Conservation (phyloP, 2,329 filamentous ascomycete species). For the Ploettnerulaceae sp. region DNA sequence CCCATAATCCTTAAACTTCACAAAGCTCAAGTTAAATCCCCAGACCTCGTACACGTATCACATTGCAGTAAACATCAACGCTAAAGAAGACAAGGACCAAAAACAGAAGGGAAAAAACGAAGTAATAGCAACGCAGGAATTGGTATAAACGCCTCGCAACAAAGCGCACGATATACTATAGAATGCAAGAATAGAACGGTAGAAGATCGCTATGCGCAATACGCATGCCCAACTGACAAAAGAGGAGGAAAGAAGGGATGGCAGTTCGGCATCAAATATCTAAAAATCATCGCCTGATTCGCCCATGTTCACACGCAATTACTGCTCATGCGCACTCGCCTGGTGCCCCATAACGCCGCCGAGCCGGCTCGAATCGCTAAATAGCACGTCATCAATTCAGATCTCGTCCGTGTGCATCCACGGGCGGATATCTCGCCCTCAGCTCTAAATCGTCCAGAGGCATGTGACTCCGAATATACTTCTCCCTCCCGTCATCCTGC, state of each 20-base stretch:
- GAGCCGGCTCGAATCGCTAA: not conserved
- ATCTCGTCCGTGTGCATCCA: constrained; percentile 41
- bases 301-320: not conserved
- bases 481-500: constrained; percentile 60
- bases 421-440: constrained; percentile 65
- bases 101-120: not conserved
- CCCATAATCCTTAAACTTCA: no score
- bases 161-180: no score
- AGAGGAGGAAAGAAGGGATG: not conserved
- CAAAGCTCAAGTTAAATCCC: no score
- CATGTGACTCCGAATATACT: constrained; percentile 81
- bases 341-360: constrained; percentile 13
- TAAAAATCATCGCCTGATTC: not conserved
- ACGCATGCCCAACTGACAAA: not conserved
- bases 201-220: not conserved
- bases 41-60: not conserved
- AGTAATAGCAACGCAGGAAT: not conserved
- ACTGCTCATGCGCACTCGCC: constrained; percentile 20
- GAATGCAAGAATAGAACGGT: no score
- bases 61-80: no score
- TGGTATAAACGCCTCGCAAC: constrained; percentile 8
- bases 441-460: constrained; percentile 77
- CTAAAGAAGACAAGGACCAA: not conserved
- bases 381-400: not conserved
- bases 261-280: not conserved